Conservation (phyloP, 2,329 filamentous ascomycete genomes). For the Lasiodiplodia sp. region DNA sequence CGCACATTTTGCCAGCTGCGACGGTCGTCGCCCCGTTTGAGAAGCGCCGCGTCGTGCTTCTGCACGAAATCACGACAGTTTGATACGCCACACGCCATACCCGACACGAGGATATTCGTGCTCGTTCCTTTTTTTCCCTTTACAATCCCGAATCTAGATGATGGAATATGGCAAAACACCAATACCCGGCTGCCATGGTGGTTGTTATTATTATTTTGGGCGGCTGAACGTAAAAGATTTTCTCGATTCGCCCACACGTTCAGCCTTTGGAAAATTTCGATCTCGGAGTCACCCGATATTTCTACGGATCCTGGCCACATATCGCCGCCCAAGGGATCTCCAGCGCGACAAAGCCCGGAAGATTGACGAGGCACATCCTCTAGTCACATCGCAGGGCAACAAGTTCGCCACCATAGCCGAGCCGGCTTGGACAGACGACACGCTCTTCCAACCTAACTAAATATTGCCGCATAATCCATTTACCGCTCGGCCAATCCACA, state of each 20-base stretch:
- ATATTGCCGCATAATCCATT: conserved; percentile 11
- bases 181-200: conserved; percentile 17
- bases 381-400: background rate
- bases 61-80: conserved; percentile 28
- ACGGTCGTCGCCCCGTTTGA: conserved; percentile 13
- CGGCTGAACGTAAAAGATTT: conserved; percentile 15
- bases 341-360: conserved; percentile 3
- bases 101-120: conserved; percentile 28
- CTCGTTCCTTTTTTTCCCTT: conserved; percentile 21
- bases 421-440: conserved; percentile 28
- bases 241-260: background rate
- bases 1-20: conserved; percentile 5
- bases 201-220: conserved; percentile 23
- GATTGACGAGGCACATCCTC: background rate
- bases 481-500: conserved; percentile 24
- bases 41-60: conserved; percentile 29
- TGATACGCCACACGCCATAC: conserved; percentile 24
- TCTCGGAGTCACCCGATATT: background rate
- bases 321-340: conserved; percentile 24
- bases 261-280: background rate
- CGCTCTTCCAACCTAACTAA: conserved; percentile 10
- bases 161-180: conserved; percentile 15
- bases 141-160: conserved; percentile 14
- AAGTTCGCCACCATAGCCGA: conserved; percentile 10
- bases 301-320: conserved; percentile 8